Evolutionary conservation across 306 rosid species (phyloP), one percentile per base, ranked within the genome.

Genomic region (Cucurbita ficifolia): DNA sequence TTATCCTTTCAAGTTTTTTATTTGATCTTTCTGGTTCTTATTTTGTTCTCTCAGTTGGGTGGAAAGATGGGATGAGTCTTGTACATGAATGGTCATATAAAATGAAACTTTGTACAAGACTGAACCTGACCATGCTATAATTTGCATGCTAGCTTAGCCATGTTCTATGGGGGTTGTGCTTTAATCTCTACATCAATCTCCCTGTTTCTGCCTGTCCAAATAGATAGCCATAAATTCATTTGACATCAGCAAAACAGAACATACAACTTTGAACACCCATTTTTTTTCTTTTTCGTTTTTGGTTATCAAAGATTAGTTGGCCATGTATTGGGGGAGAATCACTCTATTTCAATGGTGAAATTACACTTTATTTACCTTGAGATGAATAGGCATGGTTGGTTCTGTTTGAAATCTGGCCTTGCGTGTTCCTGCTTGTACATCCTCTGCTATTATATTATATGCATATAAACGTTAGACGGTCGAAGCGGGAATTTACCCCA

Each of bases 61-160:
- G 77, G 87, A 86, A 84, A 78, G 76, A 83, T 80, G 78, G 92
- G 85, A 50, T 72, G 78, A 81, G 86, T 80, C 88, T 84, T 89
- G 91, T 86, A 89, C 90, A 81, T 53, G 81, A 64, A 84, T 50
- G 72, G 80, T 78, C 86, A 83, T 78, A 79, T 76, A 82, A 79
- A 84, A 87, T 76, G 92, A 92, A 81, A 85, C 87, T 85, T 70
- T 76, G 92, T 92, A 84, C 98, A 85, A 87, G 91, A 88, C 84
- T 82, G 86, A 85, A 87, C 95, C 87, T 85, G 87, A 81, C 81
- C 88, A 81, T 86, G 88, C 84, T 79, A 82, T 80, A 87, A 78
- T 81, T 69, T 70, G 56, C 73, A 68, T 68, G 73, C 73, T 68
- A 68, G 73, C 89, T 80, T 81, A 84, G 88, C 84, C 84, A 87